Evolutionary conservation across 1,284 basidiomycete genomes (phyloP), one percentile per base, ranked within the genome.

Genomic region (Ganoderma lucidum): DNA sequence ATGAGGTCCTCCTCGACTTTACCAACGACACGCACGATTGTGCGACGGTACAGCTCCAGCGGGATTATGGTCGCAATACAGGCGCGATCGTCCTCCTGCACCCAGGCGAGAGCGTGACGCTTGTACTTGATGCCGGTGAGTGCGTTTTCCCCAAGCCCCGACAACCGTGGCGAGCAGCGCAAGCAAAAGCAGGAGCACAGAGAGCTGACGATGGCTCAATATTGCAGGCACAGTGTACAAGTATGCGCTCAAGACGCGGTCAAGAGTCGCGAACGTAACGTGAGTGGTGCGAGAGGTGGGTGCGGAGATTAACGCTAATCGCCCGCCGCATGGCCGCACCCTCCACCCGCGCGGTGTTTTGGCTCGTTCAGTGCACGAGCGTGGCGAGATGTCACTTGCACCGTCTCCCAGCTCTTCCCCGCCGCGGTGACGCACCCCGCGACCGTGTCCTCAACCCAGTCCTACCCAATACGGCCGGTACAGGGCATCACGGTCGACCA

Each of bases 251-350:
- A 92, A 91, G 78, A 85, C 84, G 71, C 86, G 84, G 71, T 84
- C 86, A 63, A 89, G 87, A 76, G 89, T 92, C 45, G 89, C 86
- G 68, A 89, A 90, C 77, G 85, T 93, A 77, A 90, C 88, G 91
- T 91, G 78, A 77, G 90, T 83, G 66, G 35, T 56, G 10, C 28
- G 30, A n/a, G 37, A 28, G 37, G 37, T 61, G 59, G 32, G 30
- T 48, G 42, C 51, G 56, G 32, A 60, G 45, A 53, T 39, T 65
- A 42, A 64, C 64, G 68, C 61, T 44, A 59, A 32, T 65, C 69
- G 41, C 68, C 39, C 68, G 42, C 42, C 44, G 10, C 58, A 32
- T 28, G 67, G 42, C 37, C 44, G 8, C 58, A 35, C 23, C 42
- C 41, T 59, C 69, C 32, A 42, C 58, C 17, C 48, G 14, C 71